Conservation (phyloP, 106 monocot genomes). For the Cymbidium sinense region DNA sequence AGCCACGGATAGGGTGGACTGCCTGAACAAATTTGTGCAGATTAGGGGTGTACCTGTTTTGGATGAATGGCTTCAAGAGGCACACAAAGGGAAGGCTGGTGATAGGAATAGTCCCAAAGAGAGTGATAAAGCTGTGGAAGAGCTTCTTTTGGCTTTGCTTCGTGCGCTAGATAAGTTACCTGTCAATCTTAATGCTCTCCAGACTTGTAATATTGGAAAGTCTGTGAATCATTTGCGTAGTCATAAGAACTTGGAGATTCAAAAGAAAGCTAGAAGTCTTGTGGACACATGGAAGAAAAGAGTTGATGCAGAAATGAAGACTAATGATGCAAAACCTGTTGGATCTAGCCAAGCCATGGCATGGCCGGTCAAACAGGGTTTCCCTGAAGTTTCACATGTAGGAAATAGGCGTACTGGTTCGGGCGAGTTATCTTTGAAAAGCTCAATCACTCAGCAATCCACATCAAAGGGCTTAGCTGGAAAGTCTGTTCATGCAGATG, state of each 20-base stretch:
- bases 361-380: slow-evolving; percentile 51
- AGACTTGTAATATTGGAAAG: slow-evolving; percentile 77
- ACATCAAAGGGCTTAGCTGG: slow-evolving; percentile 29
- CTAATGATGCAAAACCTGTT: slow-evolving; percentile 47
- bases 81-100: slow-evolving; percentile 65
- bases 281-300: slow-evolving; percentile 92
- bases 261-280: slow-evolving; percentile 75
- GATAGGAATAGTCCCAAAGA: slow-evolving; percentile 79
- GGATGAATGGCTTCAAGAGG: slow-evolving; percentile 92
- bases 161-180: slow-evolving; percentile 85
- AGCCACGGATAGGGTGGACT: slow-evolving; percentile 78
- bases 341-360: slow-evolving; percentile 38
- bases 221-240: slow-evolving; percentile 74
- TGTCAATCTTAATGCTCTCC: slow-evolving; percentile 73
- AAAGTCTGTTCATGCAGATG: slow-evolving; percentile 38
- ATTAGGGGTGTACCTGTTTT: slow-evolving; percentile 58
- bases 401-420: slow-evolving; percentile 39
- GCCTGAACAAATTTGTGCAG: slow-evolving; percentile 73
- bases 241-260: slow-evolving; percentile 79
- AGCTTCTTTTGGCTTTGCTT: slow-evolving; percentile 65
- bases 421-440: slow-evolving; percentile 29
- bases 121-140: slow-evolving; percentile 68
- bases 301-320: slow-evolving; percentile 87
- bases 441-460: slow-evolving; percentile 31
- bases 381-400: slow-evolving; percentile 31